Base-by-base conservation (phyloP, 257 asterid genomes). In the Solanum chaucha region DNA sequence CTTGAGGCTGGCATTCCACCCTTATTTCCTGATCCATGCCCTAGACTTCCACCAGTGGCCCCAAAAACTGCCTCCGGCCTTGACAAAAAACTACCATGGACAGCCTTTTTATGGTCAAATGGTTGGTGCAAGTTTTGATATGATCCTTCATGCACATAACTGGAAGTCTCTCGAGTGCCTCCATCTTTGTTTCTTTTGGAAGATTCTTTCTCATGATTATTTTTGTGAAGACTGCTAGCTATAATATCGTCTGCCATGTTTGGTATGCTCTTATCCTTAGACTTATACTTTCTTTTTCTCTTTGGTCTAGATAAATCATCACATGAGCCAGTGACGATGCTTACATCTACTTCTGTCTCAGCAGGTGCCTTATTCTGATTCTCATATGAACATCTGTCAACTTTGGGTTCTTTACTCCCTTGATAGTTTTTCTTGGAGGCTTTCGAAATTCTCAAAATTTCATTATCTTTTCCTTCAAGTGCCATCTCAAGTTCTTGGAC, bases 401-500 rank as follows among this genome's bases (percentile, higher is more conserved):
- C 51, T 89, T 89, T 77, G 44, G 82, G 77, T 82, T 87, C 88
- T 82, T 83, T 90, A 38, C 87, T 44, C 64, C 74, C 12, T 81
- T 51, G 73, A 20, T 40, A 82, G 87, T 8, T 78, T 44, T 78
- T 86, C 83, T 83, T 88, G 46, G 91, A 81, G 38, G 86, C 80
- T 87, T 89, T 94, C 86, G 93, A 88, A 85, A 46, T 92, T 90
- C 95, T 92, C 91, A 97, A 89, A 88, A 91, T 93, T 86, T 91
- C 97, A 84, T 91, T 94, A 64, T 94, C 96, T 86, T 92, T 97
- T 87, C 48, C 88, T 85, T 97, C 99, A 86, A 87, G 87, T 40
- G 90, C 89, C 28, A 88, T 86, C 91, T 93, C 99, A 73, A 96
- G 92, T 80, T 94, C 98, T 71, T 90, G 95, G 87, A 96, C 90